These are phyloP conservation scores for Cinnamomum micranthum DNA, from an alignment of 164 flowering plant species.

Conservation along the genomic window DNA sequence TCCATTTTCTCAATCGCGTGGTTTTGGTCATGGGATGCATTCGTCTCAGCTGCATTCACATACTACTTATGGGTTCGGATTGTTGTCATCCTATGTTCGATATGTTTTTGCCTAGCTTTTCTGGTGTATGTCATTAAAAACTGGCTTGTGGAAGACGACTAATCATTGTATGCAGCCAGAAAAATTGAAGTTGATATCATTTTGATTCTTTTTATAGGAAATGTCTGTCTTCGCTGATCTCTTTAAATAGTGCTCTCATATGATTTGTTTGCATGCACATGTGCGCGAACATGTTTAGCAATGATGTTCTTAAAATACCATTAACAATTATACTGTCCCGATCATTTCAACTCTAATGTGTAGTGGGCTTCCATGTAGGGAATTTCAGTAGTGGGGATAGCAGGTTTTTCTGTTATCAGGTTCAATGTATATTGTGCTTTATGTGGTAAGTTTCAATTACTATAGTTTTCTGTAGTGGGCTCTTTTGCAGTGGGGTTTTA, in stretches of 20 bases:
- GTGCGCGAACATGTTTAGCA: no score
- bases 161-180: conserved; percentile 3
- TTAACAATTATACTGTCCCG: no score
- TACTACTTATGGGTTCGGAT: conserved; percentile 53
- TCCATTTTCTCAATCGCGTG: conserved; percentile 51
- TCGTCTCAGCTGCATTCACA: conserved; percentile 47
- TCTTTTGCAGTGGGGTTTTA: no score
- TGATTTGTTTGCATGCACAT: background rate
- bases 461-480: no score
- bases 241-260: background rate
- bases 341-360: no score
- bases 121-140: conserved; percentile 36
- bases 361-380: no score
- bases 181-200: background rate
- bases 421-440: no score
- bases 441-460: no score
- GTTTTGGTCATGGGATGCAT: conserved; percentile 60
- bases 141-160: conserved; percentile 47
- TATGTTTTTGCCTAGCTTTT: conserved; percentile 41
- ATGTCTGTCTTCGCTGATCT: background rate
- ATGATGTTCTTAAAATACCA: no score
- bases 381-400: no score
- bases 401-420: no score
- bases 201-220: background rate
- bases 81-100: conserved; percentile 35